These are phyloP conservation scores for Salix koriyanagi DNA, from an alignment of 345 rosid species.

Conservation along the genomic window DNA sequence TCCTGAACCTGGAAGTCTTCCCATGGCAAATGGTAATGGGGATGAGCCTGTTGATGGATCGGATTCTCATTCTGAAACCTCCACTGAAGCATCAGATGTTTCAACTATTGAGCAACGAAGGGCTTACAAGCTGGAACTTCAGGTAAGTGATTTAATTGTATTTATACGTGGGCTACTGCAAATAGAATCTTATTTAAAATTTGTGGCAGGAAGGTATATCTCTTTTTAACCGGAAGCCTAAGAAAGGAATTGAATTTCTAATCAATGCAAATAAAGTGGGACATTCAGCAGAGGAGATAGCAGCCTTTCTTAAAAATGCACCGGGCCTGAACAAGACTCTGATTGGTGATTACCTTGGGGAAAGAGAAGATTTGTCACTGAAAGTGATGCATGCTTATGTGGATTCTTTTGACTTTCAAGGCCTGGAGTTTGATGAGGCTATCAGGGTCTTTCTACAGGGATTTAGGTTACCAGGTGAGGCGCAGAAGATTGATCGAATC, in stretches of 20 bases:
- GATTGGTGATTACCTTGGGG: conserved; percentile 97
- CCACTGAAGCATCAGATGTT: conserved; percentile 79
- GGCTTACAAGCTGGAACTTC: conserved; percentile 99
- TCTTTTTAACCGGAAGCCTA: conserved; percentile 94
- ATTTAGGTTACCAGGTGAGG: conserved; percentile 98
- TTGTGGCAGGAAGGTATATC: conserved; percentile 99
- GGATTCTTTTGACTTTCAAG: conserved; percentile 87
- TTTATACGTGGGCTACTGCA: conserved; percentile 8
- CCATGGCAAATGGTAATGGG: conserved; percentile 74
- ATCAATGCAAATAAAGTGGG: conserved; percentile 96
- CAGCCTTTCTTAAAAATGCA: conserved; percentile 82
- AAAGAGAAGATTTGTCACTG: conserved; percentile 88
- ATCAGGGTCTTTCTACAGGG: conserved; percentile 79
- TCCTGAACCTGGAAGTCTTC: conserved; percentile 57
- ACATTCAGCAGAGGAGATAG: conserved; percentile 87
- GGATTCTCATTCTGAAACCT: conserved; percentile 82
- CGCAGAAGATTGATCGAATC: conserved; percentile 96
- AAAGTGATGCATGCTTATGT: conserved; percentile 99
- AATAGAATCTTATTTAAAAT: conserved; percentile 37
- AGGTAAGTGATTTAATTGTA: conserved; percentile 40
- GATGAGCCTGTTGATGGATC: conserved; percentile 79
- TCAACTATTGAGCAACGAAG: conserved; percentile 92
- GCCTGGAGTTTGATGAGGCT: conserved; percentile 94
- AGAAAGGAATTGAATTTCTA: conserved; percentile 92
- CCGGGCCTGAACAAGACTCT: conserved; percentile 81